phyloP scores from a whole-genome alignment of 441 rosid genomes.

The Hypseocharis bilobata region DNA sequence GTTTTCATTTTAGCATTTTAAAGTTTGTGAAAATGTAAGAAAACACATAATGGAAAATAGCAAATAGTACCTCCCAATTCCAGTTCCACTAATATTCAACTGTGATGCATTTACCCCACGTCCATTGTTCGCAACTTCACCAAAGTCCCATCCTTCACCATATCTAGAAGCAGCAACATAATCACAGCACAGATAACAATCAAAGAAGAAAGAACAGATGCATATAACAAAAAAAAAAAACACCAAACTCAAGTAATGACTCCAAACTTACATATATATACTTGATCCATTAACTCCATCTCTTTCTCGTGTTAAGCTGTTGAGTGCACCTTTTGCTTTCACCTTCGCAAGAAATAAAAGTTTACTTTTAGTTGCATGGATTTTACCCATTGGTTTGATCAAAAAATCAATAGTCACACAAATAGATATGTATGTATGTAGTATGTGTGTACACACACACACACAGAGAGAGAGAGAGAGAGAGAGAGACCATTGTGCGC shows the following conservation, averaged over 20 bases:
- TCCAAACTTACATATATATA: conserved; percentile 58
- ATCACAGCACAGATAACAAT: background rate
- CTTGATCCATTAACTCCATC: conserved; percentile 86
- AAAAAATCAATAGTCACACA: background rate
- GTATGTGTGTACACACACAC: too few relatives aligned
- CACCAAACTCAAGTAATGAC: conserved; percentile 15
- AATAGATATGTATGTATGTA: background rate
- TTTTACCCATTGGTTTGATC: background rate
- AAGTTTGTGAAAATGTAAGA: conserved; percentile 4
- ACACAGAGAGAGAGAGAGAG: conserved; percentile 13
- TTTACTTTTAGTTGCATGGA: conserved; percentile 14
- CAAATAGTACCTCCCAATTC: conserved; percentile 73
- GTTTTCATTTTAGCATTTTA: background rate
- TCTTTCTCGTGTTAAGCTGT: conserved; percentile 50
- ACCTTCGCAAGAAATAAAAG: conserved; percentile 38
- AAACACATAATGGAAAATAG: conserved; percentile 14
- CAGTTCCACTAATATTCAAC: conserved; percentile 66
- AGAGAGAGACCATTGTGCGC: conserved; percentile 60
- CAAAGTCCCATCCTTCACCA: conserved; percentile 99
- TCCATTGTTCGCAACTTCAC: conserved; percentile 92
- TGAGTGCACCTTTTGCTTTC: conserved; percentile 63
- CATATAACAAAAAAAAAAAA: background rate
- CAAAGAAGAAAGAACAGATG: conserved; percentile 10
- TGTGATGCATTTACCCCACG: conserved; percentile 91
- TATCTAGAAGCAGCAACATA: conserved; percentile 46